Conservation (phyloP, 106 monocot species). For the Phalaenopsis equestris region DNA sequence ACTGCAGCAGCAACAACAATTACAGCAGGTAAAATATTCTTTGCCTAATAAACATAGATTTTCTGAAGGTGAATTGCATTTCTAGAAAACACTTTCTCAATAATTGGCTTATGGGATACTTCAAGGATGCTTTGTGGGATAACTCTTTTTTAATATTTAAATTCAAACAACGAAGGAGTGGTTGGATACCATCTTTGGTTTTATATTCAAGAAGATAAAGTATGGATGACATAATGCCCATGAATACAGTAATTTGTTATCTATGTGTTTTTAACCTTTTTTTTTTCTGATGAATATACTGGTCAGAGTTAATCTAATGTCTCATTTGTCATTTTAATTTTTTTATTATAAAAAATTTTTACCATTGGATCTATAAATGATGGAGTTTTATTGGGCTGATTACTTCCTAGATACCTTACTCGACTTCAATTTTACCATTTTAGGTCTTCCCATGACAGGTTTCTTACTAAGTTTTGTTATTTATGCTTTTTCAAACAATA, state of each 20-base stretch:
- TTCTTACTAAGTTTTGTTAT: too few species aligned
- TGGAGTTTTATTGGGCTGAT: neutral
- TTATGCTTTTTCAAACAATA: too few species aligned
- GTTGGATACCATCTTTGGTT: neutral
- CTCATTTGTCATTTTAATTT: neutral
- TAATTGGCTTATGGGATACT: neutral
- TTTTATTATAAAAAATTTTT: neutral
- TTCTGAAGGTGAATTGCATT: neutral
- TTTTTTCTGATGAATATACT: neutral
- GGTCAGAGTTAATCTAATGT: neutral
- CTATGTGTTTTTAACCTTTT: neutral
- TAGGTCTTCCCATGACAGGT: too few species aligned
- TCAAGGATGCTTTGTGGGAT: conserved; percentile 2
- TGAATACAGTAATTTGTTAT: neutral
- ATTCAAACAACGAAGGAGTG: neutral
- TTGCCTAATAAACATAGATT: neutral
- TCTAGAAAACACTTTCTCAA: neutral
- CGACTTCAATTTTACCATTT: too few species aligned
- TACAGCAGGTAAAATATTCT: conserved; percentile 46
- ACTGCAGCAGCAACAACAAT: conserved; percentile 65
- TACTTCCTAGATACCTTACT: too few species aligned
- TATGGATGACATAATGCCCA: neutral
- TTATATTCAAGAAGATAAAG: neutral
- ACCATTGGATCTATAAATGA: neutral
- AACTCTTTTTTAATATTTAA: neutral